These are phyloP conservation scores for Cydonia oblonga DNA, from an alignment of 331 rosid species.

Conservation along the genomic window DNA sequence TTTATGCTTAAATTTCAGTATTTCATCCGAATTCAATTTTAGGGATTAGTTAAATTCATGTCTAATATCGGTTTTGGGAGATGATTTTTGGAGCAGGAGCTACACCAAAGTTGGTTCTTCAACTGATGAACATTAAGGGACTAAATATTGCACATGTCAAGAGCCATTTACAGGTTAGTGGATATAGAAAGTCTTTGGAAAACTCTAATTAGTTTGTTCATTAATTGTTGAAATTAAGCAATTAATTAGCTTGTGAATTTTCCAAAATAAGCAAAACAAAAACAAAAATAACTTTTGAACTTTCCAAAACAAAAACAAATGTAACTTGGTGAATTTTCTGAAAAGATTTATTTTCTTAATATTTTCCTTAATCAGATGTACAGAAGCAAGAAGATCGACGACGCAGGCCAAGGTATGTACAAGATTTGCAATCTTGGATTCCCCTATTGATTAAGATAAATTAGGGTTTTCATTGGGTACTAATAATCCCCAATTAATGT, in stretches of 20 bases:
- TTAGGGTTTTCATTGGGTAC: constrained; percentile 1
- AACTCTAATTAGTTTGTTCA: background rate
- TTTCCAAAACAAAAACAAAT: no score
- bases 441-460: background rate
- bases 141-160: constrained; percentile 87
- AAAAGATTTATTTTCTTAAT: background rate
- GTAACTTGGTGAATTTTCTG: background rate
- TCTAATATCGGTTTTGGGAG: background rate
- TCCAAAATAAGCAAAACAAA: no score
- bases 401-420: constrained; percentile 26
- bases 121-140: constrained; percentile 87
- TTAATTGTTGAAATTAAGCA: background rate
- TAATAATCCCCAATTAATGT: background rate
- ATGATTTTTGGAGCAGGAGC: constrained; percentile 52
- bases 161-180: constrained; percentile 85
- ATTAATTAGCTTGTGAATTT: background rate
- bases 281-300: no score
- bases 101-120: constrained; percentile 96
- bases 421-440: background rate
- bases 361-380: constrained; percentile 25
- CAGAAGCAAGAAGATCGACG: constrained; percentile 41
- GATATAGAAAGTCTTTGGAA: background rate
- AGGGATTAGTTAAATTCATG: background rate
- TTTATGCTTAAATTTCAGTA: background rate
- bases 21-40: background rate